These are phyloP conservation scores for Massariosphaeria phaeospora DNA, from an alignment of 495 filamentous ascomycete species.

Conservation along the genomic window DNA sequence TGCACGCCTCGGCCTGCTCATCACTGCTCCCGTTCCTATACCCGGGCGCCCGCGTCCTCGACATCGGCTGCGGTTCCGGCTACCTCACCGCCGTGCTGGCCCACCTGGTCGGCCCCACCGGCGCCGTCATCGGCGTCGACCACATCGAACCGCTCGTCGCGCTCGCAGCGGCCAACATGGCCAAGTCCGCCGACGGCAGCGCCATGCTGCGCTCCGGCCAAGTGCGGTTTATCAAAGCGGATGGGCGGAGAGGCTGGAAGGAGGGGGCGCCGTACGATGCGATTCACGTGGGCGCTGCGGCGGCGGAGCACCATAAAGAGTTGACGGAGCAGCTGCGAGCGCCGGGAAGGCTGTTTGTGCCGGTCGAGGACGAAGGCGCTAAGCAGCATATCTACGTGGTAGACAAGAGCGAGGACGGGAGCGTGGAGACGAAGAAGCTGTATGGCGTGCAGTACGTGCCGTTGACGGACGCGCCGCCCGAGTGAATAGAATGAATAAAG, in stretches of 20 bases:
- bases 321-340: conserved; percentile 73
- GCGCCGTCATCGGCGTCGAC: conserved; percentile 75
- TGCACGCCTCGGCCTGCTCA: conserved; percentile 69
- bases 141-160: conserved; percentile 77
- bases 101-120: conserved; percentile 61
- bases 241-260: conserved; percentile 70
- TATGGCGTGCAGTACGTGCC: conserved; percentile 92
- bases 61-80: conserved; percentile 85
- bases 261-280: conserved; percentile 67
- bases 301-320: conserved; percentile 63
- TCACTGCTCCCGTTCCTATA: conserved; percentile 51
- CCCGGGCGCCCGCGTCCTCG: conserved; percentile 59
- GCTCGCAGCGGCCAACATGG: conserved; percentile 68
- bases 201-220: conserved; percentile 54
- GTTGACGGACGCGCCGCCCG: conserved; percentile 72
- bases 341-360: conserved; percentile 59
- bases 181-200: conserved; percentile 62
- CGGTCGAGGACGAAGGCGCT: conserved; percentile 59
- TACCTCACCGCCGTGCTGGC: conserved; percentile 90
- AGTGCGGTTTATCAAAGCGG: conserved; percentile 71
- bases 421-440: conserved; percentile 65
- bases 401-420: conserved; percentile 78
- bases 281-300: conserved; percentile 93
- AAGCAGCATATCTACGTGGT: conserved; percentile 91
- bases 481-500: not conserved